Percentiles rank a stretch among this genome's conserved stretches.
Conservation (phyloP, 768 basidiomycete species). For the Auriscalpium microsporum region DNA sequence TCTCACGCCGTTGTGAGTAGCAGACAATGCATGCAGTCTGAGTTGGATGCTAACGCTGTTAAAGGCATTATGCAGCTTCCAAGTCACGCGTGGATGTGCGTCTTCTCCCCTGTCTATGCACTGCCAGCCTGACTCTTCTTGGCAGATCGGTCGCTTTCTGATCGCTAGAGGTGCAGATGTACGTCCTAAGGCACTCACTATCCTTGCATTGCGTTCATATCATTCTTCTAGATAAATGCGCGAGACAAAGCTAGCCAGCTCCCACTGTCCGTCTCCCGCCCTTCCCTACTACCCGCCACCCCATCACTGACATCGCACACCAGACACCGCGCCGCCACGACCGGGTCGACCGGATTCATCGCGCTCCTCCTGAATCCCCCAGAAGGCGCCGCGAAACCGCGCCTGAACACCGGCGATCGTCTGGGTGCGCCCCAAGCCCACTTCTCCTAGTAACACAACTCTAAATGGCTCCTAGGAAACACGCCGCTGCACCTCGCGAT, state of each 20-base stretch:
- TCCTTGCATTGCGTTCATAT: conserved; percentile 7
- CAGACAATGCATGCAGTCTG: conserved; percentile 2
- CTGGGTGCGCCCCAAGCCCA: conserved; percentile 38
- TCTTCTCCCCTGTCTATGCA: background rate
- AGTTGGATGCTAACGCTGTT: conserved; percentile 11
- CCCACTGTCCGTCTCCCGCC: conserved; percentile 55
- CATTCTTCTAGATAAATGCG: conserved; percentile 68
- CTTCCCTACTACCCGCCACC: background rate
- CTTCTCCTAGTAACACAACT: conserved; percentile 13
- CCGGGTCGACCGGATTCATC: conserved; percentile 86
- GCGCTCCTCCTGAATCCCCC: conserved; percentile 78
- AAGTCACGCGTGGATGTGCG: conserved; percentile 78
- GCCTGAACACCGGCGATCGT: conserved; percentile 81
- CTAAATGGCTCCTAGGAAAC: conserved; percentile 49
- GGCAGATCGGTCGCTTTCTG: conserved; percentile 79
- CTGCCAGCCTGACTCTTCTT: conserved; percentile 7
- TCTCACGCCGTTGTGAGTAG: conserved; percentile 66
- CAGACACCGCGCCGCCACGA: conserved; percentile 94
- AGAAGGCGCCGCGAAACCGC: conserved; percentile 63
- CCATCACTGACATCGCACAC: conserved; percentile 2
- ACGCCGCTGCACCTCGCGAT: conserved; percentile 95
- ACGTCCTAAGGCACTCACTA: conserved; percentile 31
- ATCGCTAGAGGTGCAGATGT: conserved; percentile 89
- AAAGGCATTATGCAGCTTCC: conserved; percentile 88
- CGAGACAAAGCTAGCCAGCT: conserved; percentile 90